Percentiles rank a stretch among this genome's conserved stretches.
Evolutionary conservation across 139 green algal species (phyloP).

Genomic region (Chlorella ohadii): DNA sequence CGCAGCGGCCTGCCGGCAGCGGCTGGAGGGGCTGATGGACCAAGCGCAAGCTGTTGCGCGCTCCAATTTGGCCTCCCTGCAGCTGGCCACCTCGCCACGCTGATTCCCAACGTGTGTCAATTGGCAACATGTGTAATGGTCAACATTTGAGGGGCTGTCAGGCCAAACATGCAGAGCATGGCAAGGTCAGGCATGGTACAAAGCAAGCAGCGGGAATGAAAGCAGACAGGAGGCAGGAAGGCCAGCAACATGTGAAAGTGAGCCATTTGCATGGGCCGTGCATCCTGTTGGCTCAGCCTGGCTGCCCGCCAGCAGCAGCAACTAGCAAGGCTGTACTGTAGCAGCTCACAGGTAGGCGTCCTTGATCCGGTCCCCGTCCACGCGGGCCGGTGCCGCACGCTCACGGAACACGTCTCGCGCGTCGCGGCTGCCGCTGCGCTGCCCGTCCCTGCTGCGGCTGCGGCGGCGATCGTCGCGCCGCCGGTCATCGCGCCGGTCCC

Average conservation of each 20-base stretch:
- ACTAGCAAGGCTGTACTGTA: no score
- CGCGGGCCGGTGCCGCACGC: not conserved
- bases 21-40: not conserved
- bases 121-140: no score
- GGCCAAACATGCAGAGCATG: no score
- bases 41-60: not conserved
- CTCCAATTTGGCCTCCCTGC: conserved; percentile 23
- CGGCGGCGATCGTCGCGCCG: not conserved
- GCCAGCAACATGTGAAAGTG: no score
- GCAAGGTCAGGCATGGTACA: no score
- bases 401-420: conserved; percentile 43
- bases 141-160: no score
- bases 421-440: conserved; percentile 20
- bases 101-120: no score
- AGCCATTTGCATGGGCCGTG: no score
- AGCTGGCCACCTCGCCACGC: not conserved
- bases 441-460: conserved; percentile 7
- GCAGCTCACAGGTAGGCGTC: conserved; percentile 5
- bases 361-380: not conserved
- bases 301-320: no score
- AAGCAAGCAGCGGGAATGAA: no score
- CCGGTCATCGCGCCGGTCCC: not conserved
- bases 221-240: no score
- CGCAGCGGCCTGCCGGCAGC: not conserved
- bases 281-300: no score